phyloP scores from a whole-genome alignment of 1,139 yeast species.

The Hyphopichia pseudoburtonii region DNA sequence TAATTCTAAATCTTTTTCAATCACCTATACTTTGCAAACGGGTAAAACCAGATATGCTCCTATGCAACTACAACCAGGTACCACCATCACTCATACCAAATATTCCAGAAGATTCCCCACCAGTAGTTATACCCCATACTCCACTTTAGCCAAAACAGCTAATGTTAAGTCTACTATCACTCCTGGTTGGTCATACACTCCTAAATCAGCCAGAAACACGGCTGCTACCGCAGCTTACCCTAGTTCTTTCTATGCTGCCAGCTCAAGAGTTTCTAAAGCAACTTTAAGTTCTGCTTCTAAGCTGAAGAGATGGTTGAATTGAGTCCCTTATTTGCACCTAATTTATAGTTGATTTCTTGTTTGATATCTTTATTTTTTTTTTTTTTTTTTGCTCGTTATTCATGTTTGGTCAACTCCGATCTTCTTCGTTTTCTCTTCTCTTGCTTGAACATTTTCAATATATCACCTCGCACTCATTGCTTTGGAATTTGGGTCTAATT shows the following conservation, averaged over 20 bases:
- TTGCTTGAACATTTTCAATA: no score
- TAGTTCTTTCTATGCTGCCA: constrained; percentile 45
- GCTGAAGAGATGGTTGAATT: constrained; percentile 38
- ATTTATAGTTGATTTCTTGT: neutral
- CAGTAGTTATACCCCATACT: constrained; percentile 60
- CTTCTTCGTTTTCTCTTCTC: neutral
- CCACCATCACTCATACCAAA: constrained; percentile 61
- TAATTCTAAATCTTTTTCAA: constrained; percentile 33
- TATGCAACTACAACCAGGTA: constrained; percentile 85
- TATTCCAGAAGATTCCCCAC: constrained; percentile 67
- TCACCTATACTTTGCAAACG: constrained; percentile 74
- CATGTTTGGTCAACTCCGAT: neutral
- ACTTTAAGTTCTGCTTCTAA: constrained; percentile 37
- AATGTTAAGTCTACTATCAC: constrained; percentile 63
- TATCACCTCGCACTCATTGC: no score
- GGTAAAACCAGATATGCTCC: constrained; percentile 80
- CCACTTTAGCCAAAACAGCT: constrained; percentile 44
- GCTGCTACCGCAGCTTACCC: constrained; percentile 73
- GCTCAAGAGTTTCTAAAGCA: constrained; percentile 39
- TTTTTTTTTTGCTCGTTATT: neutral
- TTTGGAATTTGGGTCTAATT: no score
- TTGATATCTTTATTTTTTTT: neutral
- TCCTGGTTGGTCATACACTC: constrained; percentile 79
- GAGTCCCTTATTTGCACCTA: constrained; percentile 1
- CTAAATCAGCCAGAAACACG: constrained; percentile 60